A percentile compares a stretch with the other conserved stretches of the same genome.
These are phyloP conservation scores for Irpex sp. DNA, from an alignment of 1,284 basidiomycete species.

Conservation along the genomic window DNA sequence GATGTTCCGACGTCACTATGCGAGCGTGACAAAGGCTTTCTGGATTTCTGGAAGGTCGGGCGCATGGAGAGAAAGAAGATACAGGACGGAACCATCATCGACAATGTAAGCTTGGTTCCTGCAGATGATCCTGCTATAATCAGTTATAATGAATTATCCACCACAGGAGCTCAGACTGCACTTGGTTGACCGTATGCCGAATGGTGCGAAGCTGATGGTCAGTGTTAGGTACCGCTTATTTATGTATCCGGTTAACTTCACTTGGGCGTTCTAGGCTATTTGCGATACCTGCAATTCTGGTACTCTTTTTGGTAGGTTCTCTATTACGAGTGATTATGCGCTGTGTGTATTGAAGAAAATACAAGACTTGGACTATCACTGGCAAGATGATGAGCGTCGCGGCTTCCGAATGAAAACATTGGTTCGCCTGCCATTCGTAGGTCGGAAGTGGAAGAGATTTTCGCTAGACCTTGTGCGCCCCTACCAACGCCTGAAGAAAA, in stretches of 20 bases:
- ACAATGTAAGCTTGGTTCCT: neutral
- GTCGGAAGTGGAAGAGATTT: neutral
- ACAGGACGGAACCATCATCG: neutral
- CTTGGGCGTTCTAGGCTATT: neutral
- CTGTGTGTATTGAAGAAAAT: neutral
- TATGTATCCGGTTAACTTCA: neutral
- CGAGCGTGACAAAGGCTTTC: constrained; percentile 1
- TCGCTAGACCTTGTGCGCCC: neutral
- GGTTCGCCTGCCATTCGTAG: neutral
- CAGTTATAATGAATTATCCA: too few relatives aligned
- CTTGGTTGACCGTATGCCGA: neutral
- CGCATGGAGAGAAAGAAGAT: neutral
- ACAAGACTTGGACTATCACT: neutral
- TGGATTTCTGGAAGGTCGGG: neutral
- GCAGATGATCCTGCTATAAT: neutral
- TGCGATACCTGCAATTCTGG: constrained; percentile 2
- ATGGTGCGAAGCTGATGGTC: neutral
- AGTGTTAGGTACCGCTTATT: neutral
- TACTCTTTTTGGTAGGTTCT: constrained; percentile 1
- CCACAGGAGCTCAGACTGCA: neutral
- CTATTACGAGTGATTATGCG: neutral
- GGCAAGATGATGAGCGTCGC: neutral
- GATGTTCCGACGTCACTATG: constrained; percentile 2
- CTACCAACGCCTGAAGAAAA: too few relatives aligned
- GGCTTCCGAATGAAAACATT: neutral